Evolutionary conservation across 306 rosid genomes (phyloP), one percentile per base, ranked within the genome.

Genomic region (Prinsepia uniflora): DNA sequence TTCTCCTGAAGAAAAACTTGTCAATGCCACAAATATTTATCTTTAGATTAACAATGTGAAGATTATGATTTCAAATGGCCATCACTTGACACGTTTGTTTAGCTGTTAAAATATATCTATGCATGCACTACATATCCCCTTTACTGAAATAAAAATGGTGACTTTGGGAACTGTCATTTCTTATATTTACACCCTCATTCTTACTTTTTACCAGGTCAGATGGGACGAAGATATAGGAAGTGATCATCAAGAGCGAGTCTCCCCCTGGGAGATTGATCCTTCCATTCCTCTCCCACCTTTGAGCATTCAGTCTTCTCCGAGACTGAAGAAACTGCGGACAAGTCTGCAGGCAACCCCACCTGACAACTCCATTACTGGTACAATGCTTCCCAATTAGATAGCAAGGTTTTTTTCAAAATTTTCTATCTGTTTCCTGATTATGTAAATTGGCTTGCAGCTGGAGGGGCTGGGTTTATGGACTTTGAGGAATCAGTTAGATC

Each of bases 211-310:
- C 82, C 88, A 93, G 98, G 94, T 93, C 41, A 82, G 92, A 71
- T 88, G 97, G 98, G 97, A 93, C 83, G 96, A 93, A 67, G 90
- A 87, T 78, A 76, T 84, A 10, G 86, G 80, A 53, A 81, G 67
- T 76, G 86, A 81, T 79, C 88, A 82, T 78, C 89, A 83, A 81
- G 96, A 88, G 69, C 85, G 87, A 67, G 90, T 93, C 70, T 93
- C 96, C 52, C 87, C 92, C 2, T 93, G 98, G 98, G 98, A 93
- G 84, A 84, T 93, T 47, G 98, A 93, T 79, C 83, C 87, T 83
- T 90, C 88, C 50, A 91, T 77, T 50, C 87, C 97, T 80, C 89
- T 88, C 73, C 92, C 94, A 36, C 92, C 94, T 15, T 74, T 93
- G 86, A 88, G 84, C 86, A 84, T 90, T 74, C 98, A 93, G 82